Percentiles rank a stretch among this genome's conserved stretches.
Evolutionary conservation across 2,329 filamentous ascomycete species (phyloP).

Genomic region (Teratosphaeria nubilosa): DNA sequence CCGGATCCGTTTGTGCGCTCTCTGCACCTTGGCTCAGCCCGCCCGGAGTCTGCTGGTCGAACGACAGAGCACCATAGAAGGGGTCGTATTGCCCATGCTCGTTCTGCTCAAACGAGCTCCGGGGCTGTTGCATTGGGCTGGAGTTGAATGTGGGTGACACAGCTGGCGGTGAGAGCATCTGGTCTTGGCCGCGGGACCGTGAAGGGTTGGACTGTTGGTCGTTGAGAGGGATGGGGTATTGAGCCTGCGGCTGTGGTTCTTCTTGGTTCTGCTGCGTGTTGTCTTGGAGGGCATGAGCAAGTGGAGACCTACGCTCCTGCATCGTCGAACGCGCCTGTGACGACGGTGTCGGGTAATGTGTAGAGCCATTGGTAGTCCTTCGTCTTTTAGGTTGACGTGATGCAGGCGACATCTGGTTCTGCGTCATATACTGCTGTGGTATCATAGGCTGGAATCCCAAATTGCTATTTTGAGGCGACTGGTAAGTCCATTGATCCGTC

Average conservation of each 20-base stretch:
- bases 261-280: neutral
- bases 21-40: conserved; percentile 31
- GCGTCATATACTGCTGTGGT: conserved; percentile 11
- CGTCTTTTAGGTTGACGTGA: conserved; percentile 10
- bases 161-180: conserved; percentile 22
- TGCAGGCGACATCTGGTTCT: conserved; percentile 8
- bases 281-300: neutral
- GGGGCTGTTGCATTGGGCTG: conserved; percentile 14
- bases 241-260: neutral
- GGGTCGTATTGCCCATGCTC: conserved; percentile 11
- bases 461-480: neutral
- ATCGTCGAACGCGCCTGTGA: neutral
- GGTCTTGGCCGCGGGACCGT: conserved; percentile 8
- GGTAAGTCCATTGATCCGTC: conserved; percentile 4
- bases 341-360: conserved; percentile 14
- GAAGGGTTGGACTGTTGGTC: conserved; percentile 1
- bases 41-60: conserved; percentile 36
- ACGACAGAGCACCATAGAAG: conserved; percentile 11
- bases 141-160: conserved; percentile 34
- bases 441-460: conserved; percentile 3
- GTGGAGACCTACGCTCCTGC: neutral
- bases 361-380: conserved; percentile 11
- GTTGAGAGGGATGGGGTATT: neutral
- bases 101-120: conserved; percentile 4
- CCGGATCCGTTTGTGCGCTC: conserved; percentile 29